Percentiles rank a stretch among this genome's conserved stretches.
Conservation (phyloP, 2,329 filamentous ascomycete species). For the Botrytis sinoallii region DNA sequence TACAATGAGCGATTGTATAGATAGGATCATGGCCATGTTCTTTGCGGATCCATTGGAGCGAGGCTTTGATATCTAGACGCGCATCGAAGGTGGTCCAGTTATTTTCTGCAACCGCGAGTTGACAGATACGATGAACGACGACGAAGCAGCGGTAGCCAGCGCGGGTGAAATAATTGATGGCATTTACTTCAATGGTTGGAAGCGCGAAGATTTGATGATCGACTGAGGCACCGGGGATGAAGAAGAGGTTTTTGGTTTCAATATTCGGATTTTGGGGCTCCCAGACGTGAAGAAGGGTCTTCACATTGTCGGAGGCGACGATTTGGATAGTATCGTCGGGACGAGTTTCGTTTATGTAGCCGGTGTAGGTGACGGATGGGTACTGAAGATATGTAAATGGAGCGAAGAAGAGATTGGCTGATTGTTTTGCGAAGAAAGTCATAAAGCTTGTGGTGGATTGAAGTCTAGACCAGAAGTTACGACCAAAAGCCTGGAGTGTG, state of each 20-base stretch:
- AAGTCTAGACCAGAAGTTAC: slow-evolving; percentile 44
- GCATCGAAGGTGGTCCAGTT: slow-evolving; percentile 59
- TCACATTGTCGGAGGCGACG: slow-evolving; percentile 50
- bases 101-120: slow-evolving; percentile 48
- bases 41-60: slow-evolving; percentile 51
- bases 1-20: slow-evolving; percentile 61
- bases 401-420: slow-evolving; percentile 51
- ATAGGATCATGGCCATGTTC: slow-evolving; percentile 41
- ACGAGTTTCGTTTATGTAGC: slow-evolving; percentile 52
- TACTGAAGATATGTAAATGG: slow-evolving; percentile 57
- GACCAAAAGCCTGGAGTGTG: slow-evolving; percentile 52
- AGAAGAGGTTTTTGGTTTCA: slow-evolving; percentile 51
- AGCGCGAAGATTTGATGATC: slow-evolving; percentile 62
- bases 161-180: slow-evolving; percentile 59
- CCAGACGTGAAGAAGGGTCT: slow-evolving; percentile 55
- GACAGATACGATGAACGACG: slow-evolving; percentile 56
- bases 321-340: slow-evolving; percentile 46
- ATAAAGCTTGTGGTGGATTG: slow-evolving; percentile 50
- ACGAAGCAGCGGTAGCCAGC: slow-evolving; percentile 60
- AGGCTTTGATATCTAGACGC: slow-evolving; percentile 56
- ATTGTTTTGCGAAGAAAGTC: slow-evolving; percentile 54
- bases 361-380: slow-evolving; percentile 46
- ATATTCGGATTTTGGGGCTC: slow-evolving; percentile 43
- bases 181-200: slow-evolving; percentile 61
- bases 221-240: slow-evolving; percentile 61